phyloP scores from a whole-genome alignment of 2,329 filamentous ascomycete species.

The Penicillium fuscoglaucum region DNA sequence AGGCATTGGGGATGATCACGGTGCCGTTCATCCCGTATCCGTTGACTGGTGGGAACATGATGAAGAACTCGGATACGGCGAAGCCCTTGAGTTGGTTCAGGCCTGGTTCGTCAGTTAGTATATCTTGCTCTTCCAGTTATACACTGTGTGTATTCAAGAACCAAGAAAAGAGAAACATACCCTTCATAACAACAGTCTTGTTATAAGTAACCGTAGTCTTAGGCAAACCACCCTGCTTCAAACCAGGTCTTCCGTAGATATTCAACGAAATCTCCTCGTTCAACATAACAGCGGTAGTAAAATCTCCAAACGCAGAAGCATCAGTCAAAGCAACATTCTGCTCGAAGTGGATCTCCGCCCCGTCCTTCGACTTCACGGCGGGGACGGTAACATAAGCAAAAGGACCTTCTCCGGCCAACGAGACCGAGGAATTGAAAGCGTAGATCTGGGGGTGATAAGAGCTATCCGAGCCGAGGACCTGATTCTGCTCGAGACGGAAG shows the following conservation, averaged over 20 bases:
- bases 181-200: slow-evolving; percentile 58
- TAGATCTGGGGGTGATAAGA: slow-evolving; percentile 57
- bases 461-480: slow-evolving; percentile 50
- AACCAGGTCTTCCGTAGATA: slow-evolving; percentile 53
- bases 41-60: slow-evolving; percentile 45
- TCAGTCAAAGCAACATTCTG: slow-evolving; percentile 48
- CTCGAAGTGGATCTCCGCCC: slow-evolving; percentile 44
- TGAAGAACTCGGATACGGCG: slow-evolving; percentile 47
- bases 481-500: slow-evolving; percentile 52
- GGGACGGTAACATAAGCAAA: slow-evolving; percentile 53
- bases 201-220: slow-evolving; percentile 56
- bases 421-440: slow-evolving; percentile 54
- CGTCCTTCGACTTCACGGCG: slow-evolving; percentile 44
- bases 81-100: slow-evolving; percentile 59
- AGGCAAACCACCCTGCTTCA: slow-evolving; percentile 55
- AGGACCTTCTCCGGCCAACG: slow-evolving; percentile 45
- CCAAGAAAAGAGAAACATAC: no score
- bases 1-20: slow-evolving; percentile 61
- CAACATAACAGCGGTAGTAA: slow-evolving; percentile 50
- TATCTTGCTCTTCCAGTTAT: fast-evolving
- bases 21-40: slow-evolving; percentile 57
- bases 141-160: background rate
- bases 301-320: slow-evolving; percentile 50
- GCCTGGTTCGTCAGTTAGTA: slow-evolving; percentile 40
- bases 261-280: slow-evolving; percentile 52